Evolutionary conservation across 176 grass and related monocot genomes (phyloP).

Genomic region (Juncus effusus): DNA sequence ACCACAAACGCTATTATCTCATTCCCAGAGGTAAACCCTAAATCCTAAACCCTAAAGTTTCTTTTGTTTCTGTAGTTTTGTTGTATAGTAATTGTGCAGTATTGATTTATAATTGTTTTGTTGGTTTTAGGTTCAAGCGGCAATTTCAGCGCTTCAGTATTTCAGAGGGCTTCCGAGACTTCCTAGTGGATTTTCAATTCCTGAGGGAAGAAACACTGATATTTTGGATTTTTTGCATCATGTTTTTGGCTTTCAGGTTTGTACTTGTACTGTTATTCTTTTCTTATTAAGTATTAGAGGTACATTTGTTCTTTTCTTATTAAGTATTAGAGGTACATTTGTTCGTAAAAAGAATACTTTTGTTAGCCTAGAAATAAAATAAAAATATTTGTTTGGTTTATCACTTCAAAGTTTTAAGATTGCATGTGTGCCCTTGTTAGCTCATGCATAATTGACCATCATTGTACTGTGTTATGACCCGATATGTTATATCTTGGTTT

Average conservation of each 20-base stretch:
- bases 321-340: not conserved
- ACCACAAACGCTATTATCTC: conserved; percentile 69
- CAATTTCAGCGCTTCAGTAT: conserved; percentile 63
- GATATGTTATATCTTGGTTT: too few species aligned
- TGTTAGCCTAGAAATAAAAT: too few species aligned
- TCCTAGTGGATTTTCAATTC: conserved; percentile 29
- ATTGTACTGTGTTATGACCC: too few species aligned
- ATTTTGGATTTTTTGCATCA: conserved; percentile 77
- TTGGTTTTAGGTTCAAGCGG: conserved; percentile 55
- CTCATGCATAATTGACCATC: too few species aligned
- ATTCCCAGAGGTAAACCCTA: conserved; percentile 64
- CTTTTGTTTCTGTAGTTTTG: conserved; percentile 6
- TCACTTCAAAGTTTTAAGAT: too few species aligned
- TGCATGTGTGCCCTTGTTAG: too few species aligned
- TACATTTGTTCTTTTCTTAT: not conserved
- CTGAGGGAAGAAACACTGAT: conserved; percentile 53
- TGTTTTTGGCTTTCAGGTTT: conserved; percentile 90
- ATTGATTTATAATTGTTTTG: not conserved
- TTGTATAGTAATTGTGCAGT: not conserved
- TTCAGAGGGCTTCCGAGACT: conserved; percentile 68
- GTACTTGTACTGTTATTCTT: conserved; percentile 17
- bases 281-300: not conserved
- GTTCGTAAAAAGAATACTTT: too few species aligned
- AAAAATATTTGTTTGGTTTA: conserved; percentile 17
- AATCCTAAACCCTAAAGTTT: not conserved